Evolutionary conservation across 1,284 basidiomycete species (phyloP).

Genomic region (Cutaneotrichosporon sp.): DNA sequence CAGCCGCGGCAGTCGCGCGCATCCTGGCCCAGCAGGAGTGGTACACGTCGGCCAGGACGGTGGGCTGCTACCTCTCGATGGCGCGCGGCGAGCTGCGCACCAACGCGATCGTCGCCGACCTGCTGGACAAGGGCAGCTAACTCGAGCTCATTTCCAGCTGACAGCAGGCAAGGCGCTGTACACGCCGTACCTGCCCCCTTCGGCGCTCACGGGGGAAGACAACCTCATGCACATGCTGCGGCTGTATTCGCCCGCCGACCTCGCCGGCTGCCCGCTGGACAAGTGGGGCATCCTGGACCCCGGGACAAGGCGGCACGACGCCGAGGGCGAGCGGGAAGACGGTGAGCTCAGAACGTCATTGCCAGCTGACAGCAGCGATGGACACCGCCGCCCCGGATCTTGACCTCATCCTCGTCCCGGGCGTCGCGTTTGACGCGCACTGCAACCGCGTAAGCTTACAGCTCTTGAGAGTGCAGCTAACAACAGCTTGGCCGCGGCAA

Average conservation of each 20-base stretch:
- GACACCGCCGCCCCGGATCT: slow-evolving; percentile 28
- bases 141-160: too few species aligned
- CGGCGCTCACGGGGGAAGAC: slow-evolving; percentile 12
- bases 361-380: slow-evolving; percentile 27
- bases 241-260: slow-evolving; percentile 44
- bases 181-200: slow-evolving; percentile 42
- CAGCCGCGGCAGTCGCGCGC: slow-evolving; percentile 42
- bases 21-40: slow-evolving; percentile 32
- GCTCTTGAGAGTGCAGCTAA: slow-evolving; percentile 9
- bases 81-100: slow-evolving; percentile 49
- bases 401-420: slow-evolving; percentile 51
- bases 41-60: slow-evolving; percentile 36
- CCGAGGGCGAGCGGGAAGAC: slow-evolving; percentile 34
- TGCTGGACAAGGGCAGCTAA: slow-evolving; percentile 28
- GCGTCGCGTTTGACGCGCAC: slow-evolving; percentile 49
- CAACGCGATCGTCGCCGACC: slow-evolving; percentile 37
- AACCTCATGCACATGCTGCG: slow-evolving; percentile 50
- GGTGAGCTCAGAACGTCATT: slow-evolving; percentile 38
- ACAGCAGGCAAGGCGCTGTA: slow-evolving; percentile 33
- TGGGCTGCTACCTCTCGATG: slow-evolving; percentile 53
- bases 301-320: slow-evolving; percentile 33
- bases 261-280: slow-evolving; percentile 42
- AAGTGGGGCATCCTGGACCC: slow-evolving; percentile 54
- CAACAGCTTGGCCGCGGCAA: slow-evolving; percentile 52
- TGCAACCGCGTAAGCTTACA: slow-evolving; percentile 40